Evolutionary conservation across 2,329 filamentous ascomycete genomes (phyloP).

Genomic region (Chrysoporthe cubensis): DNA sequence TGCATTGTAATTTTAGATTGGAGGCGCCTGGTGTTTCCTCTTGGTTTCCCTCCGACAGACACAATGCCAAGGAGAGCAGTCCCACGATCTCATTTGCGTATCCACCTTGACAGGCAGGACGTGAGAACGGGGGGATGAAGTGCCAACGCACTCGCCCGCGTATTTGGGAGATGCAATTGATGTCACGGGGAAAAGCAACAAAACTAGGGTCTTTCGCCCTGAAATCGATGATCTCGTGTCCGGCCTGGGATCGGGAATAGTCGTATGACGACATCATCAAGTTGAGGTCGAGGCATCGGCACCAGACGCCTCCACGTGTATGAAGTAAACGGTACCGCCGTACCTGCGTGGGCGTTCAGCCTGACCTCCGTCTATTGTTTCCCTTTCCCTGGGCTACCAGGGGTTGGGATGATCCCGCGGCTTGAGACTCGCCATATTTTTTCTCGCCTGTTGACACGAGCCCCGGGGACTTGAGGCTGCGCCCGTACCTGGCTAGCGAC

Average conservation of each 20-base stretch:
- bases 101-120: conserved; percentile 2
- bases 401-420: not conserved
- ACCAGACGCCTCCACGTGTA: conserved; percentile 10
- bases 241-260: not conserved
- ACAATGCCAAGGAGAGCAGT: conserved; percentile 17
- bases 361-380: not conserved
- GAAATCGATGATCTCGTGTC: not conserved
- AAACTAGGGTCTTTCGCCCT: not conserved
- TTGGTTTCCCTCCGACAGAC: conserved; percentile 13
- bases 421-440: not conserved
- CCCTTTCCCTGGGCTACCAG: conserved; percentile 5
- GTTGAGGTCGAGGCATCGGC: conserved; percentile 3
- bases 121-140: not conserved
- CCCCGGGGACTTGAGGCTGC: not conserved
- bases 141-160: not conserved
- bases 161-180: not conserved
- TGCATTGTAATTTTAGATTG: conserved; percentile 2
- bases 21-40: not conserved
- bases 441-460: not conserved
- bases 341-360: not conserved
- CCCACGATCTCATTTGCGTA: conserved; percentile 20
- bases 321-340: not conserved
- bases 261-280: not conserved
- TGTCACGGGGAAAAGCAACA: conserved; percentile 17
- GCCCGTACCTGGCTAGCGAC: conserved; percentile 6